Conservation (phyloP, 257 asterid genomes). For the Perilla frutescens region DNA sequence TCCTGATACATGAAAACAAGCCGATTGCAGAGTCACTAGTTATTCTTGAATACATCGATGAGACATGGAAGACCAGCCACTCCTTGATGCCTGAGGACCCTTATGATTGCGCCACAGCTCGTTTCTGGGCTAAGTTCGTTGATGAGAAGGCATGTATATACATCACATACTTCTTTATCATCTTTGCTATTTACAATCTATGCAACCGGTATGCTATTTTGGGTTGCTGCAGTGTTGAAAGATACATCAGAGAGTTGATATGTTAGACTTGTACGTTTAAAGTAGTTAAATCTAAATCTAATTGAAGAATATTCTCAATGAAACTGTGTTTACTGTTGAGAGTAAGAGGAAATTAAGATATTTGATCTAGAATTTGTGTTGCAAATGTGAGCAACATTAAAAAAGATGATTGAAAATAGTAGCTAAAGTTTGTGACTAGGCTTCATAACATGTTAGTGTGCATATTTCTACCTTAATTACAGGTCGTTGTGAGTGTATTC, state of each 20-base stretch:
- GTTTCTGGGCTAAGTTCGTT: conserved; percentile 58
- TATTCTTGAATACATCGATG: conserved; percentile 56
- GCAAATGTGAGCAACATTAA: too few species aligned
- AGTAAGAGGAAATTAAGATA: too few species aligned
- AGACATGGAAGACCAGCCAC: conserved; percentile 44
- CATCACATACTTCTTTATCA: background rate
- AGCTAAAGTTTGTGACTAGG: background rate
- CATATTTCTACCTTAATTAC: background rate
- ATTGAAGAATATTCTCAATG: too few species aligned
- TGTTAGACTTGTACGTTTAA: too few species aligned
- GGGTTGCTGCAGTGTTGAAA: background rate
- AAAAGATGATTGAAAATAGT: background rate
- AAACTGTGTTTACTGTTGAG: too few species aligned
- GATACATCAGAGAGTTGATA: background rate
- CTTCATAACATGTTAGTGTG: background rate
- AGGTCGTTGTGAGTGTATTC: conserved; percentile 42
- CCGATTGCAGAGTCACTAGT: conserved; percentile 48
- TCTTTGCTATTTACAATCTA: background rate
- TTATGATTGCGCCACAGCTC: conserved; percentile 47
- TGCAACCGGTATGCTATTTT: background rate
- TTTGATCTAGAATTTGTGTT: too few species aligned
- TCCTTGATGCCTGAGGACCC: conserved; percentile 52
- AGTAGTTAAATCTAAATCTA: too few species aligned
- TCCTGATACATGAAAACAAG: conserved; percentile 44
- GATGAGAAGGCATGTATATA: conserved; percentile 51